Percentiles rank a stretch among this genome's conserved stretches.
These are phyloP conservation scores for Epichloe aotearoae DNA, from an alignment of 2,329 filamentous ascomycete species.

Conservation along the genomic window DNA sequence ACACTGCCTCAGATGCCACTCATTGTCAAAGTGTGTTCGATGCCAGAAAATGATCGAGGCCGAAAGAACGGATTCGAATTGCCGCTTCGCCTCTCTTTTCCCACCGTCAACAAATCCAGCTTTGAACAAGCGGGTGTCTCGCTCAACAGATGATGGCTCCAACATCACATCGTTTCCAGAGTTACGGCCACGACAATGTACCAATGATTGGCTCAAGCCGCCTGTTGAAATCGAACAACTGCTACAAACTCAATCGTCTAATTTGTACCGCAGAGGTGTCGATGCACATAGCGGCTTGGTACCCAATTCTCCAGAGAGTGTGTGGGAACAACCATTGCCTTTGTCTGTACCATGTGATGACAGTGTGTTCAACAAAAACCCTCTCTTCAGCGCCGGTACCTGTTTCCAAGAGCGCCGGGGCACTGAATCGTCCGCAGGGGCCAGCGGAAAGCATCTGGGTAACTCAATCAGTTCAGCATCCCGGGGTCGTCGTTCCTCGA, in stretches of 20 bases:
- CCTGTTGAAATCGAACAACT: constrained; percentile 9
- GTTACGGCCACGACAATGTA: constrained; percentile 18
- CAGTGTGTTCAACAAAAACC: constrained; percentile 12
- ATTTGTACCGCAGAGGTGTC: constrained; percentile 17
- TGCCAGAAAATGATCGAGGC: background rate
- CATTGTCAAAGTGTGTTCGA: background rate
- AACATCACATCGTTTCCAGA: constrained; percentile 23
- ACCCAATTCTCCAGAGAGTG: constrained; percentile 1
- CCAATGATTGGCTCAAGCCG: constrained; percentile 19
- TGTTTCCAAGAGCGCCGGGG: background rate
- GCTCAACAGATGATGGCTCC: constrained; percentile 9
- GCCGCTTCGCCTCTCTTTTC: constrained; percentile 1
- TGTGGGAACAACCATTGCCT: constrained; percentile 6
- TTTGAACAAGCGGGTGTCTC: background rate
- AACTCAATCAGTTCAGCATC: constrained; percentile 13
- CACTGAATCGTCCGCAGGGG: constrained; percentile 1
- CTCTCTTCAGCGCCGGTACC: constrained; percentile 8
- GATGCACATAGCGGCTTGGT: constrained; percentile 16
- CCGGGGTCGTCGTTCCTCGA: constrained; percentile 15
- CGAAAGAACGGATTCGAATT: background rate
- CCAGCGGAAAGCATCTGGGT: constrained; percentile 11
- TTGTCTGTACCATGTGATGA: constrained; percentile 8
- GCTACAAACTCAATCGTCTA: constrained; percentile 1
- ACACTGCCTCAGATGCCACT: background rate
- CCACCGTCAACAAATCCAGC: background rate